Evolutionary conservation across 164 flowering plant species (phyloP).

Genomic region (Stephania cephalantha): DNA sequence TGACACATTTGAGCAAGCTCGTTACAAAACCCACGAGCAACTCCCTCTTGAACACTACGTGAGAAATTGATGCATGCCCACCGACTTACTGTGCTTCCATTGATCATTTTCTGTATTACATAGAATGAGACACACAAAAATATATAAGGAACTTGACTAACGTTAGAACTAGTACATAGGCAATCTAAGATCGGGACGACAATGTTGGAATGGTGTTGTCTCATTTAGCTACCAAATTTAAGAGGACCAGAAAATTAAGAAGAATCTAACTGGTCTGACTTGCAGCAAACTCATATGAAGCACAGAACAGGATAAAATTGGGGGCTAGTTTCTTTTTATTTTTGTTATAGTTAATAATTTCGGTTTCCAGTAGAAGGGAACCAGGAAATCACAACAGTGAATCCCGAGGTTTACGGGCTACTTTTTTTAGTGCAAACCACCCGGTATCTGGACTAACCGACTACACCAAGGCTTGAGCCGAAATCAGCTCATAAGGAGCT

Average conservation of each 20-base stretch:
- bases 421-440: not conserved
- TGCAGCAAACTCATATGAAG: not conserved
- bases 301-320: not conserved
- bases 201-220: not conserved
- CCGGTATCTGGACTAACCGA: too few species aligned
- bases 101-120: conserved; percentile 68
- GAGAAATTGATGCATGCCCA: conserved; percentile 87
- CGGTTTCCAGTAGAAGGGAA: not conserved
- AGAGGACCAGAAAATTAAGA: not conserved
- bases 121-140: not conserved
- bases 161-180: not conserved
- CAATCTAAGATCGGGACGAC: not conserved
- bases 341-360: not conserved
- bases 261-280: not conserved
- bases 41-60: conserved; percentile 67
- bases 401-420: not conserved
- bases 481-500: too few species aligned
- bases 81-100: conserved; percentile 63
- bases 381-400: not conserved
- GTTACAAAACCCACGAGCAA: conserved; percentile 67
- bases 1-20: conserved; percentile 85
- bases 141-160: conserved; percentile 1
- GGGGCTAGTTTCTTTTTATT: not conserved
- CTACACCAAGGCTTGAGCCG: too few species aligned
- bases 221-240: not conserved